Base-by-base conservation (phyloP, 306 rosid genomes). In the Prunus campanulata region DNA sequence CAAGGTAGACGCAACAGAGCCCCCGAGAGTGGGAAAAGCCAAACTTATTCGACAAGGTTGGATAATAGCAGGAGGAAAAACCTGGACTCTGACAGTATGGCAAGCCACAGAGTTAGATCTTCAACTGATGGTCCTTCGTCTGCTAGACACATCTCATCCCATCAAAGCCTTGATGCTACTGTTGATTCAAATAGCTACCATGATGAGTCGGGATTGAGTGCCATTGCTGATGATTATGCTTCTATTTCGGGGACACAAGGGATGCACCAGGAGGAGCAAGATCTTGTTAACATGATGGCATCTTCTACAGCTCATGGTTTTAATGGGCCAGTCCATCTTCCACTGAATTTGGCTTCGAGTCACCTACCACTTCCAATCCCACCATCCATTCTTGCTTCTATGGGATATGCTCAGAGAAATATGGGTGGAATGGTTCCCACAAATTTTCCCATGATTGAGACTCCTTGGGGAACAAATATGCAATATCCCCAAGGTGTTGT, bases 241-340 rank as follows among this genome's bases (percentile, higher is more conserved):
- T 81, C 93, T 78, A 82, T 85, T 85, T 68, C 81, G n/a, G 91
- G 93, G 74, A 68, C 90, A 66, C 91, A 86, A 77, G 87, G 90
- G 86, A 93, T 87, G 97, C 87, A 87, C 52, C 97, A 92, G 76
- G 97, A 91, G 81, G 99, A 93, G 83, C 99, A 96, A 82, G 99
- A 96, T 82, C 84, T 85, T 82, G 82, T 91, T 72, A 96, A 89
- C 80, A 86, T 96, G 90, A 89, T 93, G 91, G 52, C 96, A 70
- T 84, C 98, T 77, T 87, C 93, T 19, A 19, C 86, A 3, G 84
- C 88, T 63, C 96, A 87, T 75, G 87, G 92, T 75, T 91, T 86
- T 75, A 81, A 81, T 81, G 93, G 97, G 65, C 98, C 82, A 72
- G 85, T 84, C 83, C 93, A 88, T 78, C 61, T 87, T 81, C 97